Conservation (phyloP, 176 grass and related monocot genomes). For the Pharus latifolius region DNA sequence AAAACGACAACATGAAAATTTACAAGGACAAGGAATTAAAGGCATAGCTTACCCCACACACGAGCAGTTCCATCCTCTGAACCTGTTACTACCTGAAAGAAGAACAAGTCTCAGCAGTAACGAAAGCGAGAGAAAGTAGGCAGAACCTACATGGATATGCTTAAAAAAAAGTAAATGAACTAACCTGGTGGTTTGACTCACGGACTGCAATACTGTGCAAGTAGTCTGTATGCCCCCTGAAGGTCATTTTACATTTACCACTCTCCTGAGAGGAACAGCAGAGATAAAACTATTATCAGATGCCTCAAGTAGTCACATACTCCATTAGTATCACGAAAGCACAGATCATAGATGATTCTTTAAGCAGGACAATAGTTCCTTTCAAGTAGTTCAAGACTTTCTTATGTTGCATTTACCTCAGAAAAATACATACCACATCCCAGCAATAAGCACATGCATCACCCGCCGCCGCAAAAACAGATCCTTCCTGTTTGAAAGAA, state of each 20-base stretch:
- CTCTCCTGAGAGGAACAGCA: slow-evolving; percentile 45
- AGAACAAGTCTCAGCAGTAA: neutral
- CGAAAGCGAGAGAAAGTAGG: neutral
- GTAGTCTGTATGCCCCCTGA: slow-evolving; percentile 77
- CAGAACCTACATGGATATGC: neutral
- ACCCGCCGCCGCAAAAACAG: slow-evolving; percentile 71
- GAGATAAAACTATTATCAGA: neutral
- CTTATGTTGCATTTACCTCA: slow-evolving; percentile 23
- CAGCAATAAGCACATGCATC: slow-evolving; percentile 90
- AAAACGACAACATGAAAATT: neutral
- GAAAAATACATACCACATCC: slow-evolving; percentile 81
- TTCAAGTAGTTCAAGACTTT: neutral
- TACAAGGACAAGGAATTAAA: neutral
- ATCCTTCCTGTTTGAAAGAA: slow-evolving; percentile 67
- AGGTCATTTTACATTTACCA: slow-evolving; percentile 77
- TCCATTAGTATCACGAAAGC: neutral
- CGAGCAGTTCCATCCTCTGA: slow-evolving; percentile 93
- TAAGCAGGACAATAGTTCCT: slow-evolving; percentile 9
- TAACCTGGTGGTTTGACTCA: slow-evolving; percentile 70
- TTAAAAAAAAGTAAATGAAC: neutral
- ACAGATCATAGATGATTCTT: neutral
- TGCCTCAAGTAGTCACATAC: neutral
- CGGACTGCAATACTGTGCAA: slow-evolving; percentile 66
- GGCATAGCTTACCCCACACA: slow-evolving; percentile 74
- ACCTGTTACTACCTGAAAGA: slow-evolving; percentile 78